phyloP scores from a whole-genome alignment of 805 yeast species.

The Starmerella floricola region DNA sequence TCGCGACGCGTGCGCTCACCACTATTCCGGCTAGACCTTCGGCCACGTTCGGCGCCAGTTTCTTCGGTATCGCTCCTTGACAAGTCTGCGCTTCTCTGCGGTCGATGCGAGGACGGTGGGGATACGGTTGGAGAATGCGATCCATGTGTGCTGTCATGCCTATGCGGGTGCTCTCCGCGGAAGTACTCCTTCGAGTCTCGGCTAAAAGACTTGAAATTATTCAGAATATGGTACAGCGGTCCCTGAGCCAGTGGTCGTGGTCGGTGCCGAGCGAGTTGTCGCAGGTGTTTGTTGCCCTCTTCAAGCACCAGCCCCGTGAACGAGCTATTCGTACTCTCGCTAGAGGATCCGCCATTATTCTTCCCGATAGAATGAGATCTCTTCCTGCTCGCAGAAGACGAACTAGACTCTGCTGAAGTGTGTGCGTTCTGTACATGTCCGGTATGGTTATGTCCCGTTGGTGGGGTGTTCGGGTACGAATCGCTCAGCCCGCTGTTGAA shows the following conservation, averaged over 20 bases:
- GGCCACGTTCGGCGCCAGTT: not conserved
- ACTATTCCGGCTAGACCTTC: not conserved
- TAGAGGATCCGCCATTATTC: too few species aligned
- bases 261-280: conserved; percentile 2
- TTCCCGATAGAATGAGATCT: too few species aligned
- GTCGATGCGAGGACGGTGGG: not conserved
- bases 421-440: too few species aligned
- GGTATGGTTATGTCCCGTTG: too few species aligned
- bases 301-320: too few species aligned
- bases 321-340: too few species aligned
- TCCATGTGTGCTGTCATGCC: too few species aligned
- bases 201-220: conserved; percentile 7
- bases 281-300: not conserved
- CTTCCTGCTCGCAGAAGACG: too few species aligned
- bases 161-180: too few species aligned
- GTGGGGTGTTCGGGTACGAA: too few species aligned
- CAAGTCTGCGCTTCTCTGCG: not conserved
- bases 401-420: too few species aligned
- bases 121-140: not conserved
- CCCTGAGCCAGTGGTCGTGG: conserved; percentile 3
- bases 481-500: not conserved
- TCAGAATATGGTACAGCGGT: conserved; percentile 7
- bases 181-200: conserved; percentile 1
- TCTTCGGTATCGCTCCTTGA: not conserved
- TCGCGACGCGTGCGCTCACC: not conserved